Percentiles rank a stretch among this genome's conserved stretches.
phyloP scores from a whole-genome alignment of 2,329 filamentous ascomycete species.

The Aspergillus novofumigatus region DNA sequence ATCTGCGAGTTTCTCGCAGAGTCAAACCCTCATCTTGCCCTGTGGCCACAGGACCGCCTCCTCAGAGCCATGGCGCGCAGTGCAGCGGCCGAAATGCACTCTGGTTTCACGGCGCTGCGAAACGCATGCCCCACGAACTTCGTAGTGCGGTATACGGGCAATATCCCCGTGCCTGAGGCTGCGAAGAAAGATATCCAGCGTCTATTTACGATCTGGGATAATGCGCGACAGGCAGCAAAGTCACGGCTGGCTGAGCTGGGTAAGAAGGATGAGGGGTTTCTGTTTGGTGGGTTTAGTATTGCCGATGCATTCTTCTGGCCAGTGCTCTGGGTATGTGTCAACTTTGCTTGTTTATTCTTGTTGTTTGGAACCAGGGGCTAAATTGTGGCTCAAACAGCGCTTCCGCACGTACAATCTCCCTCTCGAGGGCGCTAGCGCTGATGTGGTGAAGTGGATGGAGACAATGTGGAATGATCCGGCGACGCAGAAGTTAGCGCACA shows the following conservation, averaged over 20 bases:
- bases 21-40: constrained; percentile 21
- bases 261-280: constrained; percentile 29
- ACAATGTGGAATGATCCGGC: constrained; percentile 31
- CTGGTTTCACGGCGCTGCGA: constrained; percentile 27
- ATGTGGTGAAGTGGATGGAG: constrained; percentile 30
- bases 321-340: constrained; percentile 30
- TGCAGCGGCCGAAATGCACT: constrained; percentile 33
- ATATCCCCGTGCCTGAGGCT: constrained; percentile 23
- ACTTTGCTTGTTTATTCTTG: neutral
- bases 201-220: constrained; percentile 26
- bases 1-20: constrained; percentile 34
- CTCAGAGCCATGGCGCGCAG: constrained; percentile 31
- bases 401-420: constrained; percentile 31
- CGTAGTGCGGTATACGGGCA: constrained; percentile 26
- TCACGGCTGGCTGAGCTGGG: constrained; percentile 20
- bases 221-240: constrained; percentile 20
- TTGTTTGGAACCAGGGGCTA: neutral
- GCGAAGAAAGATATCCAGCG: constrained; percentile 23
- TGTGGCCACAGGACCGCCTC: constrained; percentile 31
- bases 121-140: constrained; percentile 26
- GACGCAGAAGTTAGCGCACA: constrained; percentile 18
- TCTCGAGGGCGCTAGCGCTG: constrained; percentile 20
- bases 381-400: constrained; percentile 30
- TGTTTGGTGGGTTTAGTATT: constrained; percentile 36
- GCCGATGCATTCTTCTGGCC: constrained; percentile 39